A percentile compares a stretch with the other conserved stretches of the same genome.
These are phyloP conservation scores for Luffa aegyptiaca DNA, from an alignment of 306 rosid genomes.

Conservation along the genomic window DNA sequence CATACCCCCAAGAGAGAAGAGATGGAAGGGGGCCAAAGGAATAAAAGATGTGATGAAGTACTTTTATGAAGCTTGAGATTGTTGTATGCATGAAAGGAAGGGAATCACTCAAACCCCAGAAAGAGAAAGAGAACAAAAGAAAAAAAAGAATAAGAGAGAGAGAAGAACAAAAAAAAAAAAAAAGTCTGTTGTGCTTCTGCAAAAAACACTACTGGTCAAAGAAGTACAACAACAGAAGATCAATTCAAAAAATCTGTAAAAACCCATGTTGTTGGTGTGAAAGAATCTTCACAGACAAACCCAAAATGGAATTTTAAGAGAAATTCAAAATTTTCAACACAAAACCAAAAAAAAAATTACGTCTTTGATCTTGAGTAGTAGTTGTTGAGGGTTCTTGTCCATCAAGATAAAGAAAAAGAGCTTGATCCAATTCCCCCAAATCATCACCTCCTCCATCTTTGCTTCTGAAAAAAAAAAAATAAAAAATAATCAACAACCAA, in stretches of 20 bases:
- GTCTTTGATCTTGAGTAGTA: constrained; percentile 54
- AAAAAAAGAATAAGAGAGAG: background rate
- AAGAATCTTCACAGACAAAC: background rate
- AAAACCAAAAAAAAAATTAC: constrained; percentile 24
- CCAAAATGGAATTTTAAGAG: background rate
- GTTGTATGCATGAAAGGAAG: constrained; percentile 3
- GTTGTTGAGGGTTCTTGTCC: constrained; percentile 52
- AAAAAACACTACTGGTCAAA: background rate
- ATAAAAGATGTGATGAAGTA: constrained; percentile 12
- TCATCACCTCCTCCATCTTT: constrained; percentile 74
- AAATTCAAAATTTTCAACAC: background rate
- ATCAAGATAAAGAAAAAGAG: constrained; percentile 82
- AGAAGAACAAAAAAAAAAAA: background rate
- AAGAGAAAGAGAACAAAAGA: background rate
- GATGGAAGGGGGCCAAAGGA: background rate
- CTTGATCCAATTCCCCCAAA: constrained; percentile 88
- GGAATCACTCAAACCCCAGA: background rate
- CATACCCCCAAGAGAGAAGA: constrained; percentile 12
- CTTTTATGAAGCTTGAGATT: background rate
- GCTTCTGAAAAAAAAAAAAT: constrained; percentile 20
- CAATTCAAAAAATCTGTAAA: background rate
- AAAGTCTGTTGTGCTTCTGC: background rate
- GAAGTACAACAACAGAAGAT: constrained; percentile 5
- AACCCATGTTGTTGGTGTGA: constrained; percentile 4
- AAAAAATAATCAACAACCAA: background rate